Evolutionary conservation across 2,329 filamentous ascomycete genomes (phyloP), one percentile per base, ranked within the genome.

Genomic region (Ophiostoma pallidulum): DNA sequence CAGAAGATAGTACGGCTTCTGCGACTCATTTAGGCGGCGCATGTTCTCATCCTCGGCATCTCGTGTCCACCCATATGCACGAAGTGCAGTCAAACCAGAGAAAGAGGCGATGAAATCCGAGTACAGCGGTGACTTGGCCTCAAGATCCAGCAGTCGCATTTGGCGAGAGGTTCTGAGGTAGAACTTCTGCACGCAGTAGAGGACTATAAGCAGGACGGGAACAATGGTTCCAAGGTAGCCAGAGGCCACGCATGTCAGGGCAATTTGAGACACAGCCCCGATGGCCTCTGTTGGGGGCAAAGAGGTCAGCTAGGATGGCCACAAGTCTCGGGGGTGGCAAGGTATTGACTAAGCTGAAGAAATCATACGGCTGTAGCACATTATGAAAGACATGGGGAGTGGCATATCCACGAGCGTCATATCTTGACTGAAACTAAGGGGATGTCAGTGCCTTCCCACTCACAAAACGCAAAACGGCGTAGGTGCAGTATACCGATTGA

Each of bases 1-100:
- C 6, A 80, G 64, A 0, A 79, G 64, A 54, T 82, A 82, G 42
- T 72, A 75, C 0, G 77, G 76, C 19, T 65, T 61, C 53, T 81
- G 77, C 0, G 76, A 77, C 6, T 60, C 60, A 50, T 80, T 73
- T 2, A 81, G 61, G 0, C 75, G 64, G 4, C 55, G 52, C 14
- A 70, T 59, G 47, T 75, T 77, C 51, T 66, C 66, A 24, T 67
- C 54, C 14, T 69, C 61, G 46, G 69, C 65, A 6, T 60, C 56
- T 2, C 60, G 55, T 32, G 71, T 62, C 76, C 75, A 80, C 3
- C 69, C 69, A 51, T 78, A 80, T 1, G 77, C 73, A 9, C 76
- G 68, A 9, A 77, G 63, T 0, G 72, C 75, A 1, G 63, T 63
- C 2, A 76, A 57, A 0, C 74, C 74, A 26, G 63, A 63, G 14